Base-by-base conservation (phyloP, 2,329 filamentous ascomycete species). In the Fusarium duplospermum region DNA sequence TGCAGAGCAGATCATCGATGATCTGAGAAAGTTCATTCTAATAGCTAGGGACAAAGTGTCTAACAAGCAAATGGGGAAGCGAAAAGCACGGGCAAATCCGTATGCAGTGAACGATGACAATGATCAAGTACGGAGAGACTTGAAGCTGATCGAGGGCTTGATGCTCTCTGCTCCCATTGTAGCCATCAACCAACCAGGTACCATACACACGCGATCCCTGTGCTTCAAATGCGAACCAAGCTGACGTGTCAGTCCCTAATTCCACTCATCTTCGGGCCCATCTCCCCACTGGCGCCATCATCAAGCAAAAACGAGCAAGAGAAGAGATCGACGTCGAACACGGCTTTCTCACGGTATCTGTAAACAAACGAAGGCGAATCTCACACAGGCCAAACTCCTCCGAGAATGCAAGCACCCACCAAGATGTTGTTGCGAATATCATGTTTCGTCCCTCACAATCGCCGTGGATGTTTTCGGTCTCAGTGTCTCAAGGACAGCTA, bases 1-100 rank as follows among this genome's bases (percentile, higher is more conserved):
- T 31, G 71, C 71, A 0, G 67, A 73, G 10, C 70, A 73, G 11
- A 73, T 73, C 13, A 58, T 73, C 11, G 70, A 73, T 8, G 70
- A 73, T n/a, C 7, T 73, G 1, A 40, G 52, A 16, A 73, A 18
- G 38, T 47, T 73, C 1, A 62, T 73, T 2, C 16, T 31, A 1
- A 16, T 59, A 11, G 71, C 71, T 1, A 73, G 33, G 10, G 67
- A 73, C 6, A 66, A 40, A 27, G 36, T 52, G 33, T 6, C 14
- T 3, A 6, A 1, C 1, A 69, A 22, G 4, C 14, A 35, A 6
- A 22, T 0, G 10, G 5, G 3, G 4, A 14, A 4, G 18, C 11
- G 29, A 9, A 35, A 35, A 14, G 8, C 4, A 18, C 4, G 0
- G 1, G 1, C 6, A 5, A 10, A 33, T 31, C 52, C n/a, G n/a